Conservation (phyloP, 345 rosid species). For the Aethionema arabicum region DNA sequence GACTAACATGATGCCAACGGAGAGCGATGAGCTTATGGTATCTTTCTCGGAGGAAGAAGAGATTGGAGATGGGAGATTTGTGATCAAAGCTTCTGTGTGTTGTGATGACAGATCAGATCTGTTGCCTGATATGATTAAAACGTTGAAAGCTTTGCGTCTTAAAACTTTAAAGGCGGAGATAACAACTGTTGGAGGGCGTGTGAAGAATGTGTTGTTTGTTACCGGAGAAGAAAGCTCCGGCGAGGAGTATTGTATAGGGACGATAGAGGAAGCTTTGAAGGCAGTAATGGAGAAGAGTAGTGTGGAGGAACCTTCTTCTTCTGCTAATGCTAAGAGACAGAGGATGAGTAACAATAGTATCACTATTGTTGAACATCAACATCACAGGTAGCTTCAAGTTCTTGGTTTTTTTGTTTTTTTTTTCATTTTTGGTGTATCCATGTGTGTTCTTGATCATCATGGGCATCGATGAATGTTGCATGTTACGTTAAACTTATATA, state of each 20-base stretch:
- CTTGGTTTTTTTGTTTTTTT: background rate
- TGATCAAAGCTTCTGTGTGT: slow-evolving; percentile 88
- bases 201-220: slow-evolving; percentile 87
- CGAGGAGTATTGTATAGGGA: slow-evolving; percentile 56
- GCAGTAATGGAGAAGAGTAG: slow-evolving; percentile 82
- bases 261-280: slow-evolving; percentile 88
- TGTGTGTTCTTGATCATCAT: slow-evolving; percentile 9
- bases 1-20: slow-evolving; percentile 79
- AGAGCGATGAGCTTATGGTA: slow-evolving; percentile 78
- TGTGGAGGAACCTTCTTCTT: slow-evolving; percentile 65
- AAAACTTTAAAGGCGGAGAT: slow-evolving; percentile 90
- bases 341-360: slow-evolving; percentile 50
- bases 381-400: slow-evolving; percentile 27
- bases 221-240: slow-evolving; percentile 70
- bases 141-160: slow-evolving; percentile 73
- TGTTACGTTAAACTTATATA: slow-evolving; percentile 21
- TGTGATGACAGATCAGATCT: slow-evolving; percentile 94
- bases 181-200: slow-evolving; percentile 88
- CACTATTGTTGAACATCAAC: slow-evolving; percentile 55
- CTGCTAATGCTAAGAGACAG: slow-evolving; percentile 83
- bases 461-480: slow-evolving; percentile 22
- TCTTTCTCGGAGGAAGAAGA: slow-evolving; percentile 59
- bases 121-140: slow-evolving; percentile 78
- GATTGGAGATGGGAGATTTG: slow-evolving; percentile 64
- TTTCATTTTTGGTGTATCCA: slow-evolving; percentile 10